These are phyloP conservation scores for Berberis vulgaris DNA, from an alignment of 164 flowering plant genomes.

Conservation along the genomic window DNA sequence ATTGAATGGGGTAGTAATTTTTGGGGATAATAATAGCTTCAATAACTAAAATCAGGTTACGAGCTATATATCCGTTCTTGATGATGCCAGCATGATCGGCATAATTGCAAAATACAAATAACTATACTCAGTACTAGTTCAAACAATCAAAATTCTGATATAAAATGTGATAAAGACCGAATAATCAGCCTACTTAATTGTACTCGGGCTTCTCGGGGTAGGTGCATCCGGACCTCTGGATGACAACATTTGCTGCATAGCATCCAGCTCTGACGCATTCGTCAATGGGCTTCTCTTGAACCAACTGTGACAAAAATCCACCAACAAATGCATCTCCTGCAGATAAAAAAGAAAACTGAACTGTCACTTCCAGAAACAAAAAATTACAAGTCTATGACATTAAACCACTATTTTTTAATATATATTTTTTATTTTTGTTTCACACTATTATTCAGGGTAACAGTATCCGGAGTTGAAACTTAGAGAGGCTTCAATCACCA, in stretches of 20 bases:
- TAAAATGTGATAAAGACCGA: not conserved
- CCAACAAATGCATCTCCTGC: slow-evolving; percentile 97
- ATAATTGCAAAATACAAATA: not conserved
- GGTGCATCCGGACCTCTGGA: slow-evolving; percentile 96
- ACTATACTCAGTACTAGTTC: not conserved
- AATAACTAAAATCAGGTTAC: not conserved
- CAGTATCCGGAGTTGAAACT: too few relatives aligned
- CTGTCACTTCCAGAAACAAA: not conserved
- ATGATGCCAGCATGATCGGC: not conserved
- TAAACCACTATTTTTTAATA: too few relatives aligned
- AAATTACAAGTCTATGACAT: not conserved
- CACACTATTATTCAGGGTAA: too few relatives aligned
- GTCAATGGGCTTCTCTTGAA: slow-evolving; percentile 74
- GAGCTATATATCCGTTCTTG: not conserved
- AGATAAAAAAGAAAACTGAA: not conserved
- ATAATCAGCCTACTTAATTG: slow-evolving; percentile 16
- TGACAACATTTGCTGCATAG: slow-evolving; percentile 84
- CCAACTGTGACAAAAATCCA: slow-evolving; percentile 81
- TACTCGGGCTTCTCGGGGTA: slow-evolving; percentile 85
- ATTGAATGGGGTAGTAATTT: too few relatives aligned
- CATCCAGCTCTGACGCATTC: slow-evolving; percentile 82
- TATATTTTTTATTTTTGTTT: too few relatives aligned
- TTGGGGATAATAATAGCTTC: too few relatives aligned
- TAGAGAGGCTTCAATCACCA: too few relatives aligned
- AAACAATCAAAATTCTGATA: slow-evolving; percentile 2